Percentiles rank a stretch among this genome's conserved stretches.
Evolutionary conservation across 331 rosid species (phyloP).

Genomic region (Phaseolus coccineus): DNA sequence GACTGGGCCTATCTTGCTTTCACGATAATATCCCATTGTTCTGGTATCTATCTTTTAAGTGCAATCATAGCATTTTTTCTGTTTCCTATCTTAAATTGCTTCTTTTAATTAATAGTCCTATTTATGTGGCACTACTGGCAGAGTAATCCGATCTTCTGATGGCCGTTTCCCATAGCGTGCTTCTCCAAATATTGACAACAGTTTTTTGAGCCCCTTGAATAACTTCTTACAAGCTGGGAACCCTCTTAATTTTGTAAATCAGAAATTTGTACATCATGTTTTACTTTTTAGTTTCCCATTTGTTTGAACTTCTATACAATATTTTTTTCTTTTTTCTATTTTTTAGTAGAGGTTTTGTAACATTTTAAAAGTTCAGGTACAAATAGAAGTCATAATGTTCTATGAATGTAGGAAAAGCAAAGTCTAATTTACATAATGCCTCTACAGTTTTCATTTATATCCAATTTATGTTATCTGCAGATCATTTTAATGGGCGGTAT

Average conservation of each 20-base stretch:
- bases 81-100: conserved; percentile 4
- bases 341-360: conserved; percentile 40
- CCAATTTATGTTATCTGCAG: background rate
- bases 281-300: conserved; percentile 32
- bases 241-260: conserved; percentile 47
- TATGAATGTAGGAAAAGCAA: background rate
- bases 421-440: conserved; percentile 25
- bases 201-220: conserved; percentile 36
- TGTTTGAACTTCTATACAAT: conserved; percentile 25
- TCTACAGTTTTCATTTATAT: conserved; percentile 10
- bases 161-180: conserved; percentile 5
- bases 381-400: conserved; percentile 49
- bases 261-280: conserved; percentile 57
- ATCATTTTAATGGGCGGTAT: background rate
- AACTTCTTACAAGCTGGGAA: conserved; percentile 35
- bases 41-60: conserved; percentile 30
- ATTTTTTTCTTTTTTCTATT: background rate
- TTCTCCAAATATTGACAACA: conserved; percentile 33
- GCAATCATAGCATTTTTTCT: conserved; percentile 29
- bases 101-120: conserved; percentile 24
- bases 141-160: conserved; percentile 36
- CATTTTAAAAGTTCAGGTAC: conserved; percentile 42
- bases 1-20: conserved; percentile 85
- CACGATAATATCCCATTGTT: conserved; percentile 50
- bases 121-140: conserved; percentile 45